Conservation (phyloP, 306 rosid genomes). For the Citrullus amarus region DNA sequence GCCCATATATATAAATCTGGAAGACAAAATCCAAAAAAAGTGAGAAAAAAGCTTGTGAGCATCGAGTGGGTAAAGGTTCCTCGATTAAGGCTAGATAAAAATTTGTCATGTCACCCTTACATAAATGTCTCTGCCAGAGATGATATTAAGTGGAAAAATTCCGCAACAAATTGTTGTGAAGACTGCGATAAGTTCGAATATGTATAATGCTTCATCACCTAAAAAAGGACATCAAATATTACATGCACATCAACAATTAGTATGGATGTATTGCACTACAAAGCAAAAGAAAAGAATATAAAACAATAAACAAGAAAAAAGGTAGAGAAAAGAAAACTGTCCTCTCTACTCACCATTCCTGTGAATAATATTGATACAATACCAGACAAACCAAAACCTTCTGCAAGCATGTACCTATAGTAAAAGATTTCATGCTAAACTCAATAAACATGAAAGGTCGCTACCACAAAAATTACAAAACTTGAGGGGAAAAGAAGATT, state of each 20-base stretch:
- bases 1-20: conserved; percentile 99
- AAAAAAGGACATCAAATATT: conserved; percentile 17
- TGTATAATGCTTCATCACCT: conserved; percentile 98
- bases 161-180: conserved; percentile 83
- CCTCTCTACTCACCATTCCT: conserved; percentile 65
- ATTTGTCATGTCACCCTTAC: conserved; percentile 37
- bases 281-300: background rate
- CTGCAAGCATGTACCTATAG: conserved; percentile 91
- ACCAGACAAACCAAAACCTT: conserved; percentile 94
- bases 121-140: conserved; percentile 95
- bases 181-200: conserved; percentile 83
- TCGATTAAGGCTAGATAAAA: conserved; percentile 8
- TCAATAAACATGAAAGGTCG: conserved; percentile 3
- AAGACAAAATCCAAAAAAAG: conserved; percentile 9
- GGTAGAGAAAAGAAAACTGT: background rate
- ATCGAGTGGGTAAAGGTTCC: conserved; percentile 10
- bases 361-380: conserved; percentile 93
- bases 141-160: conserved; percentile 89
- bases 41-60: background rate
- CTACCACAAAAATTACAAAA: background rate
- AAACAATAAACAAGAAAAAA: background rate
- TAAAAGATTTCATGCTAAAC: conserved; percentile 11
- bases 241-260: conserved; percentile 7
- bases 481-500: conserved; percentile 13
- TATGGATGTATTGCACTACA: background rate